Conservation (phyloP, 257 asterid genomes). For the Lavandula angustifolia region DNA sequence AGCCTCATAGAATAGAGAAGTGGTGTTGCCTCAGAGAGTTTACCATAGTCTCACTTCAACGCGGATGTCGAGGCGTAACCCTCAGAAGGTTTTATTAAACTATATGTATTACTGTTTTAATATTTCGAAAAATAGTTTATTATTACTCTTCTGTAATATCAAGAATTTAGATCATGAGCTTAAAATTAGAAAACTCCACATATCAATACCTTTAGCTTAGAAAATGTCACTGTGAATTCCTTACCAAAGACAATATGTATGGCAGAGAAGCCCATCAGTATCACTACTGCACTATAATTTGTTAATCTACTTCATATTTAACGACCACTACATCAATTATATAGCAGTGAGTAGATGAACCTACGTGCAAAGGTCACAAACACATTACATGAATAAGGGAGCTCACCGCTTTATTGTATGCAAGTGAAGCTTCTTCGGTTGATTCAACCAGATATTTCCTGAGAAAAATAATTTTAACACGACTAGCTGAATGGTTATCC, state of each 20-base stretch:
- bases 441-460: conserved; percentile 92
- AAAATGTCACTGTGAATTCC: conserved; percentile 9
- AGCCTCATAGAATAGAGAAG: no score
- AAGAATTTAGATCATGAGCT: background rate
- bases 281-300: background rate
- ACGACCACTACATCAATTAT: conserved; percentile 13
- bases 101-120: no score
- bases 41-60: no score
- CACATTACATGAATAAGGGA: conserved; percentile 29
- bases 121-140: no score
- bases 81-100: no score
- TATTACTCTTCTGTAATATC: background rate
- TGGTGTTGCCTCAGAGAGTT: no score
- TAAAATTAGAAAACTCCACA: conserved; percentile 4
- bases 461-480: conserved; percentile 27
- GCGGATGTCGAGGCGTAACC: no score
- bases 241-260: background rate
- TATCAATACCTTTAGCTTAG: background rate
- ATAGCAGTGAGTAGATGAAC: conserved; percentile 9
- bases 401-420: conserved; percentile 92
- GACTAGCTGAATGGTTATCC: conserved; percentile 20
- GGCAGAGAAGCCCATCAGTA: background rate
- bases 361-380: conserved; percentile 16
- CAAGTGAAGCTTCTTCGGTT: conserved; percentile 94
- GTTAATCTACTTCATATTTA: conserved; percentile 2